Conservation (phyloP, 1,139 yeast species). For the Suhomyces yuchorum region DNA sequence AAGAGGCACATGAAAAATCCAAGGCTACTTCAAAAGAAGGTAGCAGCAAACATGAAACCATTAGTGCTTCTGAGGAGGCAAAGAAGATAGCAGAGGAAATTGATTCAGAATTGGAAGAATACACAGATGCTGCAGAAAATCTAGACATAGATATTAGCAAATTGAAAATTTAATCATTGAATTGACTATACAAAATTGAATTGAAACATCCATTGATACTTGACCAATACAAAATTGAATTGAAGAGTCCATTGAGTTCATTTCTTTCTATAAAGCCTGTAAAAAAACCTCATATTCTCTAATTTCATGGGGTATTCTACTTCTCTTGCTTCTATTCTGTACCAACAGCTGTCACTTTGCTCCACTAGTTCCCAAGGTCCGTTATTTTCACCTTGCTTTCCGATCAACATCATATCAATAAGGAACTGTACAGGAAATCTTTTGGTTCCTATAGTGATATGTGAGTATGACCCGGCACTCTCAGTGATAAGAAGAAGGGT, state of each 20-base stretch:
- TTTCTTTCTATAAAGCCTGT: slow-evolving; percentile 65
- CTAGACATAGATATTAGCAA: slow-evolving; percentile 11
- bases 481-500: slow-evolving; percentile 70
- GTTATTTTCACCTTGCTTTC: slow-evolving; percentile 47
- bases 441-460: slow-evolving; percentile 72
- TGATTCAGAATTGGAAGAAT: slow-evolving; percentile 5
- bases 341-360: slow-evolving; percentile 81
- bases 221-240: no score
- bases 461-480: slow-evolving; percentile 89
- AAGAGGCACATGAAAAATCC: slow-evolving; percentile 15
- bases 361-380: slow-evolving; percentile 70
- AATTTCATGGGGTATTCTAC: slow-evolving; percentile 68
- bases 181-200: background rate
- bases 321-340: slow-evolving; percentile 57
- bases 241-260: slow-evolving; percentile 13
- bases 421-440: slow-evolving; percentile 81
- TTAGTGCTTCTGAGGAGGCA: background rate
- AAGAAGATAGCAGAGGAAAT: slow-evolving; percentile 5
- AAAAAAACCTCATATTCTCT: slow-evolving; percentile 87
- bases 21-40: slow-evolving; percentile 12
- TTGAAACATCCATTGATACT: no score
- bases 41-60: slow-evolving; percentile 5
- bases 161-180: slow-evolving; percentile 10
- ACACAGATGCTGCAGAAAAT: slow-evolving; percentile 5
- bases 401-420: slow-evolving; percentile 69